These are phyloP conservation scores for Stemphylium vesicarium DNA, from an alignment of 2,329 filamentous ascomycete genomes.

Conservation along the genomic window DNA sequence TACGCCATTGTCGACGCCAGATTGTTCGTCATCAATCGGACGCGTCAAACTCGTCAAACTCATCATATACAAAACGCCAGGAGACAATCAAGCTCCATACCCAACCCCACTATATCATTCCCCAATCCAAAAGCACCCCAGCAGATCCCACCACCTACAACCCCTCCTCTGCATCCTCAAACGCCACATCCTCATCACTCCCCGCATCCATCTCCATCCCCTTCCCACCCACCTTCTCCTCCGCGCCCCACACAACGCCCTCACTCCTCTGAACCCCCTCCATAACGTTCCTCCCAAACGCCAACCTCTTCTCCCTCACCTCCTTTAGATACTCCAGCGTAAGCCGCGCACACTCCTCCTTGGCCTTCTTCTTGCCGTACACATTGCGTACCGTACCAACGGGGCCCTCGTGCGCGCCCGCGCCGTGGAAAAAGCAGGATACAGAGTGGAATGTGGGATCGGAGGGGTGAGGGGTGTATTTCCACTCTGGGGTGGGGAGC, in stretches of 20 bases:
- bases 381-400: constrained; percentile 53
- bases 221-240: constrained; percentile 2
- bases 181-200: background rate
- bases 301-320: constrained; percentile 36
- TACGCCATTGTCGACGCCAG: too few species aligned
- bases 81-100: too few species aligned
- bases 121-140: too few species aligned
- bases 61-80: too few species aligned
- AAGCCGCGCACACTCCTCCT: constrained; percentile 55
- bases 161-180: background rate
- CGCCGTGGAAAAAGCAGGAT: constrained; percentile 42
- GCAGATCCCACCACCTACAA: too few species aligned
- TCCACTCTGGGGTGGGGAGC: constrained; percentile 33
- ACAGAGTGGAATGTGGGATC: constrained; percentile 44
- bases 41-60: too few species aligned
- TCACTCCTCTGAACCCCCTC: constrained; percentile 11
- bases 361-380: constrained; percentile 58
- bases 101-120: background rate
- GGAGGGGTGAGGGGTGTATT: constrained; percentile 6
- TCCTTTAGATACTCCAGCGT: constrained; percentile 50
- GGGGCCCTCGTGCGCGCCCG: constrained; percentile 30
- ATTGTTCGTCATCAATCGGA: too few species aligned
- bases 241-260: background rate
- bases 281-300: constrained; percentile 24
- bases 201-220: background rate